A percentile compares a stretch with the other conserved stretches of the same genome.
Conservation (phyloP, 495 filamentous ascomycete genomes). For the Penicillium paxilli region DNA sequence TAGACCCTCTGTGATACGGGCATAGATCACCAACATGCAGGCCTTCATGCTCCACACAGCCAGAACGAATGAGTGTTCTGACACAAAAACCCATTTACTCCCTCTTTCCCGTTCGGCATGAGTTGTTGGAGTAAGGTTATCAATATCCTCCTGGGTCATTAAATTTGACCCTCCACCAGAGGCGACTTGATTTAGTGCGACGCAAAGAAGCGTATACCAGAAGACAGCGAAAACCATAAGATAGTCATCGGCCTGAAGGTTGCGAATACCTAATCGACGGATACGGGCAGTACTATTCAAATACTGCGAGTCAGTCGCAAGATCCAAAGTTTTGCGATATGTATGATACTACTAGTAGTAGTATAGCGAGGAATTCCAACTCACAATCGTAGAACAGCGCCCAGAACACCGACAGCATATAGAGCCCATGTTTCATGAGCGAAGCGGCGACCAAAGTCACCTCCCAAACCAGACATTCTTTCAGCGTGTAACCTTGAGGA, state of each 20-base stretch:
- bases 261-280: constrained; percentile 42
- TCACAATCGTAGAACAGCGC: constrained; percentile 46
- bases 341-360: background rate
- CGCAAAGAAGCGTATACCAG: constrained; percentile 56
- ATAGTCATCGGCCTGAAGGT: constrained; percentile 53
- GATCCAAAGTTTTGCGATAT: background rate
- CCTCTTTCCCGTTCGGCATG: constrained; percentile 45
- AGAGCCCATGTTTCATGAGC: constrained; percentile 48
- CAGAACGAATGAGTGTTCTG: constrained; percentile 53
- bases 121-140: constrained; percentile 36
- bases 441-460: constrained; percentile 35
- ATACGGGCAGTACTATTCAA: constrained; percentile 45
- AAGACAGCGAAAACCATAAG: constrained; percentile 48
- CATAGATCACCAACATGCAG: constrained; percentile 58
- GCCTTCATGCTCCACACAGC: constrained; percentile 51
- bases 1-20: constrained; percentile 47
- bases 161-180: constrained; percentile 56
- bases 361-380: constrained; percentile 11
- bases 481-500: constrained; percentile 20
- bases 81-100: constrained; percentile 59
- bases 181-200: constrained; percentile 51
- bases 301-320: background rate
- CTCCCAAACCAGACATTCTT: constrained; percentile 37
- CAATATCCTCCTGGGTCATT: constrained; percentile 42
- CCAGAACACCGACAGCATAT: constrained; percentile 45